Conservation (phyloP, 2,329 filamentous ascomycete species). For the Pestalotiopsis sp. region DNA sequence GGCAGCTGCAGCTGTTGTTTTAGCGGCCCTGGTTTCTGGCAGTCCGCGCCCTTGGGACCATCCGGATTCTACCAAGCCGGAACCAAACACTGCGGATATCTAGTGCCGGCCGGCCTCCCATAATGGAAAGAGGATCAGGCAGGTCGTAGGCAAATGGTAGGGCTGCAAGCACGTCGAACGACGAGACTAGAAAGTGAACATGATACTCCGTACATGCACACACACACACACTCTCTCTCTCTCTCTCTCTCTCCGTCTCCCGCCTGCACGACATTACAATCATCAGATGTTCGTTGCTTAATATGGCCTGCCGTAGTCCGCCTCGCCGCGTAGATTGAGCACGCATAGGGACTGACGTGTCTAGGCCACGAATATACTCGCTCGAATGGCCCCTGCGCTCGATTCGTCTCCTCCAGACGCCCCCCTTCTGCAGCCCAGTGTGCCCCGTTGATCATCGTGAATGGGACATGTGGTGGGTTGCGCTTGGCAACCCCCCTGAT, state of each 20-base stretch:
- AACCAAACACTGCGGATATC: background rate
- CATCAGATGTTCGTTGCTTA: background rate
- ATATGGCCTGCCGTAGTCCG: slow-evolving; percentile 1
- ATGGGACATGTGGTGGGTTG: background rate
- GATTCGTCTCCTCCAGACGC: background rate
- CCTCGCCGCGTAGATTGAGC: slow-evolving; percentile 1
- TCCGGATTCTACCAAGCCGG: background rate
- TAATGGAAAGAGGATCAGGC: slow-evolving; percentile 7
- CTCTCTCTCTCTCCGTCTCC: background rate
- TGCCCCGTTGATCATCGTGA: slow-evolving; percentile 1
- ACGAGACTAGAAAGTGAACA: slow-evolving; percentile 10
- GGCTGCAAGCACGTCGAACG: background rate
- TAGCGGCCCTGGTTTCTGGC: background rate
- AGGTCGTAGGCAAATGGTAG: background rate
- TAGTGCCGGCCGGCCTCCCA: background rate
- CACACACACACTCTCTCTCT: background rate
- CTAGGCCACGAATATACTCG: slow-evolving; percentile 7
- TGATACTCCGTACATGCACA: background rate
- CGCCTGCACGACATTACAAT: background rate
- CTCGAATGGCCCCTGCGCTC: background rate
- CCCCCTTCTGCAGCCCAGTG: background rate
- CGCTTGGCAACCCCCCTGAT: slow-evolving; percentile 1
- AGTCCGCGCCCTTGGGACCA: background rate
- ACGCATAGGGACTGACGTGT: slow-evolving; percentile 6
- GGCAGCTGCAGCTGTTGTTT: slow-evolving; percentile 4